Conservation (phyloP, 805 yeast species). For the Hyphopichia homilentoma region DNA sequence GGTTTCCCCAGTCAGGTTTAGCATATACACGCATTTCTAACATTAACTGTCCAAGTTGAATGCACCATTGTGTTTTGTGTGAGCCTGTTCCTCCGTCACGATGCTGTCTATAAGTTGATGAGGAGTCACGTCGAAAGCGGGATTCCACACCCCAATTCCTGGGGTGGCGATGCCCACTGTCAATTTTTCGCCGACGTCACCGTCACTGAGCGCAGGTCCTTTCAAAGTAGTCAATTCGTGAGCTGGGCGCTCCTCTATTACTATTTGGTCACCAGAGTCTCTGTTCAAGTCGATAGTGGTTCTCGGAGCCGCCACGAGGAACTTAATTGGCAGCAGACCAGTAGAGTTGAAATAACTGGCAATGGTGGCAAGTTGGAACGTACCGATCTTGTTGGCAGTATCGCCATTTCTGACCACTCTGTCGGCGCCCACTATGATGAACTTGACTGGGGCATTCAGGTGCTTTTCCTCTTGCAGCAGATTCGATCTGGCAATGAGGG, state of each 20-base stretch:
- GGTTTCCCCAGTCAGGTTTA: too few species aligned
- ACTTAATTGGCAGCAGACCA: constrained; percentile 46
- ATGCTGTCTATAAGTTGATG: constrained; percentile 79
- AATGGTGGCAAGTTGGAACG: constrained; percentile 78
- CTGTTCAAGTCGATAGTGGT: constrained; percentile 81
- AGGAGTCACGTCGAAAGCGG: constrained; percentile 94
- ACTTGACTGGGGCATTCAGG: constrained; percentile 65
- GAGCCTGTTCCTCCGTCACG: constrained; percentile 78
- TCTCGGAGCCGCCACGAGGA: constrained; percentile 92
- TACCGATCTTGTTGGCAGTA: constrained; percentile 95
- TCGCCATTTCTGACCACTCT: constrained; percentile 92
- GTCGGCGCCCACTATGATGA: constrained; percentile 93
- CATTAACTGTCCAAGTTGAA: constrained; percentile 38
- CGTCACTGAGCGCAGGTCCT: constrained; percentile 44
- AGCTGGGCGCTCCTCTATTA: constrained; percentile 84
- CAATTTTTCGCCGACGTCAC: constrained; percentile 31
- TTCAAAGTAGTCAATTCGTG: constrained; percentile 71
- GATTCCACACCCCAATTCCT: constrained; percentile 88
- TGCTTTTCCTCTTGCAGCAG: constrained; percentile 19
- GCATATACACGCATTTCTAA: too few species aligned
- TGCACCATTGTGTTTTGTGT: constrained; percentile 42
- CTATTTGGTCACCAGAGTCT: constrained; percentile 65
- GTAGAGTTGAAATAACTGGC: constrained; percentile 48
- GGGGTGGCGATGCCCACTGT: constrained; percentile 83
- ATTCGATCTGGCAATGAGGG: constrained; percentile 50